Evolutionary conservation across 441 rosid genomes (phyloP).

Genomic region (Bocquillonia castaneifolia): DNA sequence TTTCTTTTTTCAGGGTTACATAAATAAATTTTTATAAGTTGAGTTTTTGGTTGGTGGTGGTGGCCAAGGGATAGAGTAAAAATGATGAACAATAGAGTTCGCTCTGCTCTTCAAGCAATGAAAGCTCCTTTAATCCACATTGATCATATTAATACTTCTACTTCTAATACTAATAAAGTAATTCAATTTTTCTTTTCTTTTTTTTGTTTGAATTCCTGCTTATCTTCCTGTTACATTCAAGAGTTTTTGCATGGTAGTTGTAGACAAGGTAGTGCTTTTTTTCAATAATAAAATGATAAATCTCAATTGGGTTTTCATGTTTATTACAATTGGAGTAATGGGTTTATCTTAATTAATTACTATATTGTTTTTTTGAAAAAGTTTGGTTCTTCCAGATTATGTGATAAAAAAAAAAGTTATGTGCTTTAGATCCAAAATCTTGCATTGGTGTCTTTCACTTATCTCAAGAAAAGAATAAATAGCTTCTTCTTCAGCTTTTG

Average conservation of each 20-base stretch:
- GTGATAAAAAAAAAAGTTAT: constrained; percentile 19
- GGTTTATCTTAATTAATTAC: background rate
- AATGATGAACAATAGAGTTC: constrained; percentile 66
- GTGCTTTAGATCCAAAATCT: constrained; percentile 52
- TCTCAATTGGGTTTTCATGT: constrained; percentile 8
- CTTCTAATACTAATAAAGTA: constrained; percentile 22
- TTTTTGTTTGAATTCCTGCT: constrained; percentile 4
- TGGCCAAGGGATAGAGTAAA: background rate
- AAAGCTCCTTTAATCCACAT: constrained; percentile 51
- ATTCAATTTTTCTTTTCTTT: constrained; percentile 28
- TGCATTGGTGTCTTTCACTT: constrained; percentile 46
- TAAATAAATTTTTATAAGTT: constrained; percentile 4
- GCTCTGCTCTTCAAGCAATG: constrained; percentile 59
- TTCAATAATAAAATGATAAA: constrained; percentile 1
- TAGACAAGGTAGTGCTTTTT: background rate
- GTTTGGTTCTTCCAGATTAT: constrained; percentile 20
- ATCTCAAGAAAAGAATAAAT: constrained; percentile 58
- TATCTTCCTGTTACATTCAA: constrained; percentile 20
- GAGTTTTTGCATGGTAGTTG: constrained; percentile 7
- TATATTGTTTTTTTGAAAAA: background rate
- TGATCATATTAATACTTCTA: constrained; percentile 22
- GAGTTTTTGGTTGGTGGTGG: constrained; percentile 25
- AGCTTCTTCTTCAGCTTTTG: constrained; percentile 30
- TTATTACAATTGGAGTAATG: background rate
- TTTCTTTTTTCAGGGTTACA: constrained; percentile 18